Base-by-base conservation (phyloP, 257 asterid genomes). In the Rauvolfia tetraphylla region DNA sequence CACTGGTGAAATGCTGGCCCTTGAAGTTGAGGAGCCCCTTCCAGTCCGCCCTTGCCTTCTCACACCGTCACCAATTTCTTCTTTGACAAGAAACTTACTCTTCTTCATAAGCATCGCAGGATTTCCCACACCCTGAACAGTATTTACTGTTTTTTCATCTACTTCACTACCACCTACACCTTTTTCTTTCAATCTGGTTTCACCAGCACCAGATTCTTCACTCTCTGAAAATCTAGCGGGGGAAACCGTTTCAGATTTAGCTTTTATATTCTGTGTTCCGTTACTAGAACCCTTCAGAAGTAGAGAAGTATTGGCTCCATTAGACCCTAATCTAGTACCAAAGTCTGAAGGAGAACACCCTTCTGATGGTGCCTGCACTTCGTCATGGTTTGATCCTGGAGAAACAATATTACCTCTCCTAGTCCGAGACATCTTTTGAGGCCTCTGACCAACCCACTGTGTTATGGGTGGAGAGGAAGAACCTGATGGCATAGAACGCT, bases 371-470 rank as follows among this genome's bases (percentile, higher is more conserved):
- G 84, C 80, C 81, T 86, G 98, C 54, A 81, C 65, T 80, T 91
- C 99, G 70, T 91, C 96, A 76, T 86, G 93, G 88, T 87, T 91
- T 61, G 93, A 84, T 68, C 93, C 95, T 51, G 99, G 98, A 41
- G 89, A 86, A 72, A 86, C 82, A 78, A 95, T 89, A 84, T 95
- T 93, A 68, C 96, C 89, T 85, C 99, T 89, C 92, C 98, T 88
- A 0, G 95, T 87, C 39, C 99, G 95, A 73, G 98, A 88, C 63
- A 88, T 90, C 84, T 95, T 95, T 75, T 91, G 97, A n/a, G 97
- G 91, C 86, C 98, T 88, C 89, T 93, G 99, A 79, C 99, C 98
- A 81, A 57, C 91, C 99, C 99, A 95, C 74, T 93, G 97, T 76
- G 99, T 90, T 70, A 93, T 91, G 69, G 99, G 97, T n/a, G 98